Evolutionary conservation across 345 rosid genomes (phyloP).

Genomic region (Hypericum perforatum): DNA sequence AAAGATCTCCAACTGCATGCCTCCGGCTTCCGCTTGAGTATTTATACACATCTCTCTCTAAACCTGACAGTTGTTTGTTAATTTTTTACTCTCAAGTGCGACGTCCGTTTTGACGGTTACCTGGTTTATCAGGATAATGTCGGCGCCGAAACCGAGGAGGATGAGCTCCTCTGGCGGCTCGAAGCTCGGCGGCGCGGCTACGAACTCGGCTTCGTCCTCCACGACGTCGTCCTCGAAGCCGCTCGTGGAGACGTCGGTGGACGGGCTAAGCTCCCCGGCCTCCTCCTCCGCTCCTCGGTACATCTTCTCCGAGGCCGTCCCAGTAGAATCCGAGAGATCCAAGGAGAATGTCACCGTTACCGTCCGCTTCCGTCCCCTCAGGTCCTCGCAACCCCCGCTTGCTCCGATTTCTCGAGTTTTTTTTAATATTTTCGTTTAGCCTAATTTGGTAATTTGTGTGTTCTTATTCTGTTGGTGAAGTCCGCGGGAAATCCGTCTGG

Average conservation of each 20-base stretch:
- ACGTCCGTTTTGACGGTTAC: too few species aligned
- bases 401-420: constrained; percentile 5
- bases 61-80: too few species aligned
- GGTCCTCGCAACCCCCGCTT: constrained; percentile 23
- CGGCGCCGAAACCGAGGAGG: constrained; percentile 60
- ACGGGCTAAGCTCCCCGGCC: constrained; percentile 92
- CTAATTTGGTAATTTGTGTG: constrained; percentile 10
- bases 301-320: constrained; percentile 43
- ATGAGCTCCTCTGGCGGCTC: constrained; percentile 24
- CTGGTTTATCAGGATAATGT: constrained; percentile 32
- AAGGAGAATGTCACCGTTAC: constrained; percentile 93
- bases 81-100: too few species aligned
- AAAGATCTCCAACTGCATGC: too few species aligned
- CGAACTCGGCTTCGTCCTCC: constrained; percentile 74
- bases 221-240: constrained; percentile 87
- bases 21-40: too few species aligned
- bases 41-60: too few species aligned
- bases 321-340: constrained; percentile 37
- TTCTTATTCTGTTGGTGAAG: constrained; percentile 28
- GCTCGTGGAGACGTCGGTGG: constrained; percentile 63
- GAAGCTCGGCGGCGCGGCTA: constrained; percentile 24
- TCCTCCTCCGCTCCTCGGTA: constrained; percentile 84
- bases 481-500: constrained; percentile 92
- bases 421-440: constrained; percentile 1
- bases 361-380: constrained; percentile 93